These are phyloP conservation scores for Candida gorgasii DNA, from an alignment of 805 yeast genomes.

Conservation along the genomic window DNA sequence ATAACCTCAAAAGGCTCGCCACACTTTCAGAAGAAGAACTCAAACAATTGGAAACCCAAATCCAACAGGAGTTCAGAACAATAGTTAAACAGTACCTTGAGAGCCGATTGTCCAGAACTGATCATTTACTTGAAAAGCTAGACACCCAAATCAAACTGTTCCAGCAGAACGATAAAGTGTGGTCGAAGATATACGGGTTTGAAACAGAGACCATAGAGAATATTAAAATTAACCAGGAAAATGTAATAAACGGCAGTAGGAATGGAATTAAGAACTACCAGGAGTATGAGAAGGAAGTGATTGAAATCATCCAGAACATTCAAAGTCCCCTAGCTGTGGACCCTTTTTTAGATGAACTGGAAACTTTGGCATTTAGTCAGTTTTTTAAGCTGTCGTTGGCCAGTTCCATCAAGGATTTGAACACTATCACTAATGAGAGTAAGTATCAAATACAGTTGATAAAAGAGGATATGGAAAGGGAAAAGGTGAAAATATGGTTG, in stretches of 20 bases:
- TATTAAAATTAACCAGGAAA: slow-evolving; percentile 34
- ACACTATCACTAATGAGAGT: slow-evolving; percentile 28
- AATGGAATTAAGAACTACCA: slow-evolving; percentile 16
- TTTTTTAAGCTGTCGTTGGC: slow-evolving; percentile 11
- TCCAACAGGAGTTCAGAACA: slow-evolving; percentile 13
- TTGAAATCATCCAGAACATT: slow-evolving; percentile 27
- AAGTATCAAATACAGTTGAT: slow-evolving; percentile 29
- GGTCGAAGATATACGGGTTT: slow-evolving; percentile 26
- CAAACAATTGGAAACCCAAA: slow-evolving; percentile 10
- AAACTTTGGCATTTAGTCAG: slow-evolving; percentile 4
- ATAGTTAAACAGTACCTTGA: slow-evolving; percentile 11
- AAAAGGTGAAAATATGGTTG: slow-evolving; percentile 35
- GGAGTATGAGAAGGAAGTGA: slow-evolving; percentile 34
- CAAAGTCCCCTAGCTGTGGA: slow-evolving; percentile 39
- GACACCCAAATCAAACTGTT: slow-evolving; percentile 9
- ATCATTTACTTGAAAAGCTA: slow-evolving; percentile 9
- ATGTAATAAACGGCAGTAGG: slow-evolving; percentile 20
- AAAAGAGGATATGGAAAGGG: slow-evolving; percentile 20
- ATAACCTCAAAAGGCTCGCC: slow-evolving; percentile 8
- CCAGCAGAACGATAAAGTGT: slow-evolving; percentile 12
- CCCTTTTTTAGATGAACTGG: slow-evolving; percentile 17
- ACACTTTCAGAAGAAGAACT: slow-evolving; percentile 10
- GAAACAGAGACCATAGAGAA: slow-evolving; percentile 37
- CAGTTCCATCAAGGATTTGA: slow-evolving; percentile 24
- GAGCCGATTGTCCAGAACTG: slow-evolving; percentile 13